Evolutionary conservation across 768 basidiomycete genomes (phyloP).

Genomic region (Mycena belliarum): DNA sequence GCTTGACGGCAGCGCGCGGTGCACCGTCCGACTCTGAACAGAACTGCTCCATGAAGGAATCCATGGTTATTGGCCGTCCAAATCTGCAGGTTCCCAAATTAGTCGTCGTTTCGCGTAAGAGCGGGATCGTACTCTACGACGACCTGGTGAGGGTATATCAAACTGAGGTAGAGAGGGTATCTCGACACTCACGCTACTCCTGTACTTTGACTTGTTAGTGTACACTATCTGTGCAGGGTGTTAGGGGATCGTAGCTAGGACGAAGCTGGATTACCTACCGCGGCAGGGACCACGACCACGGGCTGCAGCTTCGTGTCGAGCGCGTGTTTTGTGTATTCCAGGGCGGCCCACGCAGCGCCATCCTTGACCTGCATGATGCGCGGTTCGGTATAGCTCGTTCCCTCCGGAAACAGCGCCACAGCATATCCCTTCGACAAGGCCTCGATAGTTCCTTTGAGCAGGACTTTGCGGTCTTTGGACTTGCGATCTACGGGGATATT

Average conservation of each 20-base stretch:
- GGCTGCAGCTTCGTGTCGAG: conserved; percentile 45
- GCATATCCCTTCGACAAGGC: conserved; percentile 76
- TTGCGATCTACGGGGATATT: conserved; percentile 97
- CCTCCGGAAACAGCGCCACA: conserved; percentile 94
- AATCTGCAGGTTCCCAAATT: conserved; percentile 54
- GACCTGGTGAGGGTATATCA: conserved; percentile 42
- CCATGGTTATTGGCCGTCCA: conserved; percentile 77
- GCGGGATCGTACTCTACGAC: conserved; percentile 62
- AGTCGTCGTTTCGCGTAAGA: conserved; percentile 17
- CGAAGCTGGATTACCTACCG: conserved; percentile 27
- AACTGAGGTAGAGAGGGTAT: conserved; percentile 10
- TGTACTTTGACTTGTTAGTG: conserved; percentile 94
- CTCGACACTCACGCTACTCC: conserved; percentile 69
- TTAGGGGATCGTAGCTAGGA: background rate
- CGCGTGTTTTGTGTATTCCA: conserved; percentile 85
- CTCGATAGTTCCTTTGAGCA: conserved; percentile 90
- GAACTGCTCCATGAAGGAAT: conserved; percentile 76
- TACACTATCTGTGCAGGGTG: conserved; percentile 64
- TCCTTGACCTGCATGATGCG: conserved; percentile 92
- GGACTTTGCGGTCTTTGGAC: conserved; percentile 84
- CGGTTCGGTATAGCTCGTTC: conserved; percentile 91
- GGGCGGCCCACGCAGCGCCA: conserved; percentile 91
- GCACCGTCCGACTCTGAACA: conserved; percentile 66
- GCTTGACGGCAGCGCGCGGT: conserved; percentile 80
- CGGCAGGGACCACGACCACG: conserved; percentile 74